These are phyloP conservation scores for Parietaria judaica DNA, from an alignment of 306 rosid genomes.

Conservation along the genomic window DNA sequence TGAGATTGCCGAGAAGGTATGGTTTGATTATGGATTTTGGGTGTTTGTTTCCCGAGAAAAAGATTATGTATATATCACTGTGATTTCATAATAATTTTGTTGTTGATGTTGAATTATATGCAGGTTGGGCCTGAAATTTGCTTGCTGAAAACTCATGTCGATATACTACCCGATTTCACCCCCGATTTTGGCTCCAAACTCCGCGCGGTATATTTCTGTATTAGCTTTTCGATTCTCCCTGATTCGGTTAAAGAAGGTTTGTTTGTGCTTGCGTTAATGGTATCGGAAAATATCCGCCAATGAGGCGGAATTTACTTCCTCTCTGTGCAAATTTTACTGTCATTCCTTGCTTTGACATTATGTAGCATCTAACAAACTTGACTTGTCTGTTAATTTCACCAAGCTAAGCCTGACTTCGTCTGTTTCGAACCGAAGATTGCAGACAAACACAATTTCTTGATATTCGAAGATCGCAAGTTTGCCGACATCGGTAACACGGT, in stretches of 20 bases:
- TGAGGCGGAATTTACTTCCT: too few species aligned
- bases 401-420: slow-evolving; percentile 12
- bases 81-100: too few species aligned
- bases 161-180: slow-evolving; percentile 86
- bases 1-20: slow-evolving; percentile 70
- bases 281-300: too few species aligned
- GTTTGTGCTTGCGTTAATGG: background rate
- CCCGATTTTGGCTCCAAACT: slow-evolving; percentile 81
- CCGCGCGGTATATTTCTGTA: slow-evolving; percentile 39
- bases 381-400: background rate
- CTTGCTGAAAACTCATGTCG: slow-evolving; percentile 87
- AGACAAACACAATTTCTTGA: slow-evolving; percentile 70
- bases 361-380: background rate
- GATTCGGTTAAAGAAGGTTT: background rate
- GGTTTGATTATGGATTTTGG: background rate
- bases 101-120: slow-evolving; percentile 5
- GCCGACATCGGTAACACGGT: slow-evolving; percentile 94
- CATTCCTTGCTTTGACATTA: background rate
- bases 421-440: slow-evolving; percentile 56
- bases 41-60: slow-evolving; percentile 8
- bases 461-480: slow-evolving; percentile 93
- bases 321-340: too few species aligned
- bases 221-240: background rate
- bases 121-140: slow-evolving; percentile 97
- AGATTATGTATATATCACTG: too few species aligned